These are phyloP conservation scores for Hypoxylon lenormandii DNA, from an alignment of 495 filamentous ascomycete genomes.

Conservation along the genomic window DNA sequence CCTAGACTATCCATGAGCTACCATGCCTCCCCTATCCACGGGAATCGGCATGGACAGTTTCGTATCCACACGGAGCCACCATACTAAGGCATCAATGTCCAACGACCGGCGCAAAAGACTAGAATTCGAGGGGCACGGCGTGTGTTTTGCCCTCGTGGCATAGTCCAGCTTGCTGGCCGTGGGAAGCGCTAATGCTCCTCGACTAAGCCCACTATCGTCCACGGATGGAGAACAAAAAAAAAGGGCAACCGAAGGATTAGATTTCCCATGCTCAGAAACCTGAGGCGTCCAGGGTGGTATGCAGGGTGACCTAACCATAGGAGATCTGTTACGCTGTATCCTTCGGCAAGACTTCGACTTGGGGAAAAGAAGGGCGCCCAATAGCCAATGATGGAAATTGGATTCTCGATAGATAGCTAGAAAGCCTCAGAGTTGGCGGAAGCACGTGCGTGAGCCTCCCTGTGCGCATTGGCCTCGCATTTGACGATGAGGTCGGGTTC, in stretches of 20 bases:
- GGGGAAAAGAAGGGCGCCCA: slow-evolving; percentile 24
- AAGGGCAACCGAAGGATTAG: slow-evolving; percentile 29
- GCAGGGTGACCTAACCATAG: slow-evolving; percentile 47
- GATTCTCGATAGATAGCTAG: slow-evolving; percentile 10
- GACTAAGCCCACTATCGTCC: slow-evolving; percentile 28
- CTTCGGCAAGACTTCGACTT: slow-evolving; percentile 36
- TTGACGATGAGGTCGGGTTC: slow-evolving; percentile 51
- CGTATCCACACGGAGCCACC: slow-evolving; percentile 6
- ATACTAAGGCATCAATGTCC: slow-evolving; percentile 40
- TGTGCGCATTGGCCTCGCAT: slow-evolving; percentile 42
- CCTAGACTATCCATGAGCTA: slow-evolving; percentile 27
- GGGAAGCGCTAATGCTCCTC: slow-evolving; percentile 25
- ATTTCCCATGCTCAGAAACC: slow-evolving; percentile 39
- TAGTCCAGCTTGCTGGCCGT: slow-evolving; percentile 26
- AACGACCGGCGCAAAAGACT: slow-evolving; percentile 23
- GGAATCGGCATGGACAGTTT: slow-evolving; percentile 1
- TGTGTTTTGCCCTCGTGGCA: slow-evolving; percentile 36
- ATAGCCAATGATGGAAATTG: slow-evolving; percentile 33
- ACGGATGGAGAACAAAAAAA: slow-evolving; percentile 12
- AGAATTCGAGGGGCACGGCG: slow-evolving; percentile 29
- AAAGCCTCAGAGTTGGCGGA: slow-evolving; percentile 23
- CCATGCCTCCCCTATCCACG: slow-evolving; percentile 15
- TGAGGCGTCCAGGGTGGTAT: slow-evolving; percentile 27
- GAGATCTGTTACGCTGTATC: slow-evolving; percentile 38
- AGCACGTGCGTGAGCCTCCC: slow-evolving; percentile 48